phyloP scores from a whole-genome alignment of 2,329 filamentous ascomycete genomes.

The Sclerotinia sclerotiorum region DNA sequence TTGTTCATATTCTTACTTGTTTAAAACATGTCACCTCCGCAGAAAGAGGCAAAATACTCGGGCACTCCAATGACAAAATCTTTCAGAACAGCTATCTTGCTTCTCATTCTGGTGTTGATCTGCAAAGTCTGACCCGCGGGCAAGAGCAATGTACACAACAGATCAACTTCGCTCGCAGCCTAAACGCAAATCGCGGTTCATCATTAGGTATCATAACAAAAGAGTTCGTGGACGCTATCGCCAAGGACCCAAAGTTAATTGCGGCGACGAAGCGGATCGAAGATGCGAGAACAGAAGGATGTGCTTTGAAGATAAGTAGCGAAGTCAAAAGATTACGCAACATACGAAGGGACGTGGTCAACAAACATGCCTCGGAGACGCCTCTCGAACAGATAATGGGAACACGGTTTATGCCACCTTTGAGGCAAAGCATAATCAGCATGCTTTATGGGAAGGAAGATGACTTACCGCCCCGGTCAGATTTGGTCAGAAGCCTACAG shows the following conservation, averaged over 20 bases:
- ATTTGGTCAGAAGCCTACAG: too few relatives aligned
- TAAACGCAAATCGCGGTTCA: background rate
- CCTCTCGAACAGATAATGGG: too few relatives aligned
- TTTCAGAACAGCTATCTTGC: background rate
- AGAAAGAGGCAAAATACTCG: background rate
- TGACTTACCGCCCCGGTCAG: too few relatives aligned
- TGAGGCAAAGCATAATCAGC: too few relatives aligned
- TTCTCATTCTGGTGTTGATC: background rate
- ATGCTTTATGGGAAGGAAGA: too few relatives aligned
- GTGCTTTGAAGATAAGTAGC: background rate
- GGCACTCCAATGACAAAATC: background rate
- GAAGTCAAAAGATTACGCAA: background rate
- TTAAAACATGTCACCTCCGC: background rate
- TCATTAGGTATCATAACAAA: background rate
- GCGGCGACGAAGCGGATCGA: background rate
- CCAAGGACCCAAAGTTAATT: background rate
- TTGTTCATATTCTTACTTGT: background rate
- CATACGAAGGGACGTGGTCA: too few relatives aligned
- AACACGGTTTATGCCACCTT: too few relatives aligned
- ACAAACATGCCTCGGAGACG: too few relatives aligned
- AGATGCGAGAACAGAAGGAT: background rate
- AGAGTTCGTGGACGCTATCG: background rate
- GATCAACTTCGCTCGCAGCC: background rate
- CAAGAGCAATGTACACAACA: background rate
- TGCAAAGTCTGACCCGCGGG: background rate